Conservation (phyloP, 148 eudicot species). For the Cornus florida region DNA sequence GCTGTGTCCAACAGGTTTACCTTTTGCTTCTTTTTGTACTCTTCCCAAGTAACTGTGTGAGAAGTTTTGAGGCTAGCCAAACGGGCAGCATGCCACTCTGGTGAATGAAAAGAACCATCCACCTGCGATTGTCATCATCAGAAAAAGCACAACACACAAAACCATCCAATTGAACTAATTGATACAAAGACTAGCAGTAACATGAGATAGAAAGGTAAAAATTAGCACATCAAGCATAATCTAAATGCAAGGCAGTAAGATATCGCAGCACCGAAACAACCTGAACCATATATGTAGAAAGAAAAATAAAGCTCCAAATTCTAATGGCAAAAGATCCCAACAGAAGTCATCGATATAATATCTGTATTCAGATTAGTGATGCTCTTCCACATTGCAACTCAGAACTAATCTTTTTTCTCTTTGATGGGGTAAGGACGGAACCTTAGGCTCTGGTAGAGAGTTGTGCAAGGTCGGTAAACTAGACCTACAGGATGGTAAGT, state of each 20-base stretch:
- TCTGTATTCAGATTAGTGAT: no score
- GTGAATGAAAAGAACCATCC: conserved; percentile 99
- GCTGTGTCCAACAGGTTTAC: conserved; percentile 36
- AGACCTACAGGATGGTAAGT: no score
- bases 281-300: neutral
- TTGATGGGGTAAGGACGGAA: no score
- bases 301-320: neutral
- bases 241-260: neutral
- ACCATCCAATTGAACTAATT: neutral
- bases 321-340: neutral
- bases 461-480: no score
- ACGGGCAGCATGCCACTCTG: conserved; percentile 99
- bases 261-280: neutral
- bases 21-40: conserved; percentile 93
- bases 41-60: conserved; percentile 98
- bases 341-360: no score
- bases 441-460: no score
- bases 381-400: no score
- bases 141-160: conserved; percentile 29
- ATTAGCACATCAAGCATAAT: neutral
- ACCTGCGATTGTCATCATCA: conserved; percentile 96
- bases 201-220: neutral
- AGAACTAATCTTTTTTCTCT: no score
- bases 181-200: neutral
- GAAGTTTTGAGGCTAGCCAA: conserved; percentile 95